Evolutionary conservation across 345 rosid species (phyloP), one percentile per base, ranked within the genome.

Genomic region (Eucalyptus marginata): DNA sequence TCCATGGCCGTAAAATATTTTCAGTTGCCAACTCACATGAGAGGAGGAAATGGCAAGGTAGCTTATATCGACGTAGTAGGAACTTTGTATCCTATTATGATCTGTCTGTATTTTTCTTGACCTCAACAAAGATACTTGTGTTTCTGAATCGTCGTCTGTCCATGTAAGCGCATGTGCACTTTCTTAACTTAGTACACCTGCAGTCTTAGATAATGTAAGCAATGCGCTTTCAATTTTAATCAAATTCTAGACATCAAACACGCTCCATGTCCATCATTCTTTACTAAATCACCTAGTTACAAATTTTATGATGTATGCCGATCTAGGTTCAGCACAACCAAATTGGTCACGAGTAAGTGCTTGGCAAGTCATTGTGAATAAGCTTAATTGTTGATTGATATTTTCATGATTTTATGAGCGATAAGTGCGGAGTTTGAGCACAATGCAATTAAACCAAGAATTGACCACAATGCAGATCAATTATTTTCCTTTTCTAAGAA

Each of bases 21-120:
- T 90, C 93, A 95, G 98, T 97, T 97, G 66, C 99, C 99, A 66
- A 93, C 94, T 81, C 96, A 93, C 93, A 95, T 97, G 99, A 93
- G 90, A 33, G 98, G 97, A 36, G 99, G 99, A 64, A 96, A 96
- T 91, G 97, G 98, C 33, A 96, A 97, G 93, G 98, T 97, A 88
- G 99, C 98, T 86, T 96, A 95, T 91, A 94, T 96, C 43, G 97
- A 97, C 86, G 96, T 99, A 1, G 97, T 95, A 91, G 98, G 98
- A 91, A 97, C 99, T 88, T 95, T 96, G 99, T 96, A 95, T 92
- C 95, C 96, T 86, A 66, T 31, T 64, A 29, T 80, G 2, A 94
- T 88, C 17, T 86, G 47, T 64, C 49, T 80, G 27, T 86, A 86
- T 88, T 80, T 22, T 68, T 49, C 47, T 62, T 13, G 49, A 54